Evolutionary conservation across 768 basidiomycete species (phyloP).

Genomic region (Tricholoma hemisulphureum): DNA sequence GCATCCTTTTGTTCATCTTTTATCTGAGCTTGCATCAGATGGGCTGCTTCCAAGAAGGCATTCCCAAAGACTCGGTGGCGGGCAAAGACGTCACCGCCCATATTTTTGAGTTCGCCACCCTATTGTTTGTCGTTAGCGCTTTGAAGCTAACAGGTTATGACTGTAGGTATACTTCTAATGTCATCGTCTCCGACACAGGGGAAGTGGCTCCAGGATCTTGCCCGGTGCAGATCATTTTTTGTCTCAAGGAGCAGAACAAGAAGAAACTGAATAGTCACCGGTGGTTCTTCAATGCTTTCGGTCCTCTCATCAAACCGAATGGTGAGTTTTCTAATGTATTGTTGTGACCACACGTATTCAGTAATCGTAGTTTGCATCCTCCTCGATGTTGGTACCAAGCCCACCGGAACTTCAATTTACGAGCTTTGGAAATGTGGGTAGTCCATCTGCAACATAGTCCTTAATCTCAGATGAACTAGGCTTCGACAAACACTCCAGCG

Average conservation of each 20-base stretch:
- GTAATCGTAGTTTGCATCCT: constrained; percentile 70
- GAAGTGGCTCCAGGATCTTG: constrained; percentile 76
- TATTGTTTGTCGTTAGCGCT: not conserved
- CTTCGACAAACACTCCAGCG: constrained; percentile 80
- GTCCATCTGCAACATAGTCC: constrained; percentile 5
- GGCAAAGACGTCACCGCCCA: constrained; percentile 93
- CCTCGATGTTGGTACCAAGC: constrained; percentile 94
- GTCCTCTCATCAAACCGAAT: constrained; percentile 82
- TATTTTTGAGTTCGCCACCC: constrained; percentile 73
- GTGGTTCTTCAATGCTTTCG: constrained; percentile 98
- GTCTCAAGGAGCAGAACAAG: constrained; percentile 94
- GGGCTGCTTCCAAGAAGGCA: constrained; percentile 87
- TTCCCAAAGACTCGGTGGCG: constrained; percentile 83
- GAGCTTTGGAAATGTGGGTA: constrained; percentile 88
- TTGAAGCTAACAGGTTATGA: constrained; percentile 2
- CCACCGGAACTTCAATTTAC: constrained; percentile 91
- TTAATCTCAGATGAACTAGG: constrained; percentile 35
- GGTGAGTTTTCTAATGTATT: constrained; percentile 38
- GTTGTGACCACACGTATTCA: constrained; percentile 2
- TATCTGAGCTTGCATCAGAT: constrained; percentile 44
- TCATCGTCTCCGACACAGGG: constrained; percentile 74
- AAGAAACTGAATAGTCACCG: constrained; percentile 95
- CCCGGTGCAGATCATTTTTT: constrained; percentile 86
- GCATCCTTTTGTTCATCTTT: not conserved
- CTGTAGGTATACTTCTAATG: constrained; percentile 71